These are phyloP conservation scores for Penstemon eatonii DNA, from an alignment of 257 asterid genomes.

Conservation along the genomic window DNA sequence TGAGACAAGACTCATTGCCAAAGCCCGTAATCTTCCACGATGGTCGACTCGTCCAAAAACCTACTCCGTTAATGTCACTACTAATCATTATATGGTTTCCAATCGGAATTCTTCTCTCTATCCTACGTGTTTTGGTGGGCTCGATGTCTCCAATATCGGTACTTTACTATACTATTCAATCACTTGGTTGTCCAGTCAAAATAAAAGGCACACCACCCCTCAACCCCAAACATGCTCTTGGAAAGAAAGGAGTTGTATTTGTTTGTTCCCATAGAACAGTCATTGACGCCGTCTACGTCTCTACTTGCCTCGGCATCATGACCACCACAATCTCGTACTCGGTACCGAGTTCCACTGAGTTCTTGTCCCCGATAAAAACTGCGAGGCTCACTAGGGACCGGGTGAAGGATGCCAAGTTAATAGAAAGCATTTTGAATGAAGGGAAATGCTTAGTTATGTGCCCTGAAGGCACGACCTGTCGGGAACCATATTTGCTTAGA, in stretches of 20 bases:
- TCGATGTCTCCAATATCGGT: constrained; percentile 67
- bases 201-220: constrained; percentile 76
- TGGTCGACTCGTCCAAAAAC: constrained; percentile 75
- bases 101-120: constrained; percentile 57
- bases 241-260: constrained; percentile 57
- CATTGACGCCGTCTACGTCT: constrained; percentile 74
- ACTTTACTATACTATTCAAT: constrained; percentile 55
- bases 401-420: constrained; percentile 59
- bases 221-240: constrained; percentile 35
- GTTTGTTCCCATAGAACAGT: constrained; percentile 78
- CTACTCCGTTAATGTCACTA: constrained; percentile 53
- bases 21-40: constrained; percentile 76
- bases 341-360: constrained; percentile 64
- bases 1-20: constrained; percentile 51
- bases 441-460: constrained; percentile 61
- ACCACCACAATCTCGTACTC: constrained; percentile 77
- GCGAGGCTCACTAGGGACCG: constrained; percentile 66
- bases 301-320: constrained; percentile 68
- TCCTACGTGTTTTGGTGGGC: constrained; percentile 63
- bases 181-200: constrained; percentile 59
- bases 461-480: constrained; percentile 84
- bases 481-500: constrained; percentile 74
- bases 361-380: constrained; percentile 71
- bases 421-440: constrained; percentile 43
- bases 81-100: constrained; percentile 73